phyloP scores from a whole-genome alignment of 1,284 basidiomycete species.

The Entoloma clypeatum region DNA sequence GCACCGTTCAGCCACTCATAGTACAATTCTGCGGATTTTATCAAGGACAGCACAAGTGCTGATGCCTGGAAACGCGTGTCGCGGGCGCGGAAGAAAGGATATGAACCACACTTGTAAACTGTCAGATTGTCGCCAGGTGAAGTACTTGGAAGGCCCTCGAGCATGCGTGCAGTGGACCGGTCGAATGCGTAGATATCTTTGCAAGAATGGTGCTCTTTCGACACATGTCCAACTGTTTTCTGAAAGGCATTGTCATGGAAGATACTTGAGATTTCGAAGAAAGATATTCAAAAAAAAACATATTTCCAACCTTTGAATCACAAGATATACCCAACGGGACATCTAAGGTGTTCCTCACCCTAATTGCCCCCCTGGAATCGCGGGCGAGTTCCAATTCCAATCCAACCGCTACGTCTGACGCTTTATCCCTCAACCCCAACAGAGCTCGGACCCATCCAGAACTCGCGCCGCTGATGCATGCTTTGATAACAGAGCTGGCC shows the following conservation, averaged over 20 bases:
- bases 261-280: background rate
- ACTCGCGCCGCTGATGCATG: conserved; percentile 19
- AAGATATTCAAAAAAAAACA: no score
- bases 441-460: conserved; percentile 21
- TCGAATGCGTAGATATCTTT: conserved; percentile 19
- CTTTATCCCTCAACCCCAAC: conserved; percentile 14
- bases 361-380: no score
- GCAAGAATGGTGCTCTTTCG: conserved; percentile 5
- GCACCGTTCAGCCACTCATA: conserved; percentile 6
- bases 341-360: no score
- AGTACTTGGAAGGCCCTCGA: conserved; percentile 11
- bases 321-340: no score
- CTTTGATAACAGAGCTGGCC: conserved; percentile 16
- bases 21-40: conserved; percentile 14
- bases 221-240: background rate
- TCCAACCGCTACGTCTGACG: conserved; percentile 17
- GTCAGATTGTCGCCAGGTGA: background rate
- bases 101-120: conserved; percentile 10
- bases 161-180: conserved; percentile 8
- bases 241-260: background rate
- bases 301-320: no score
- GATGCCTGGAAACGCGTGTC: conserved; percentile 10
- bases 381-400: no score
- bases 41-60: conserved; percentile 8
- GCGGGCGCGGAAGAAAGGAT: conserved; percentile 12